phyloP scores from a whole-genome alignment of 352 stramenopile species.

The Phytophthora agathidicida region DNA sequence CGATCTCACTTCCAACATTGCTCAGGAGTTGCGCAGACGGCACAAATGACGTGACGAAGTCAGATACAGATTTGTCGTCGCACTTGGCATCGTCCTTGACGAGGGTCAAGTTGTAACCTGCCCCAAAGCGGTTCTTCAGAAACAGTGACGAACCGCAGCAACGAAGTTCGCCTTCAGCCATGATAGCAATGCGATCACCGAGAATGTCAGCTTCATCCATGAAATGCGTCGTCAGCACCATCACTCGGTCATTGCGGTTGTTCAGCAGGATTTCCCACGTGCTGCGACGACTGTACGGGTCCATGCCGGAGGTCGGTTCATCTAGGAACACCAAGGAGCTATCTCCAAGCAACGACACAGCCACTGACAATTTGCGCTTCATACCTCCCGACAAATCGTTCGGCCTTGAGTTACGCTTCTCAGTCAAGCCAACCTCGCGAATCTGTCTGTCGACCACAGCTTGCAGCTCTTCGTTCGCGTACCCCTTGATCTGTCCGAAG shows the following conservation, averaged over 20 bases:
- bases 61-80: constrained; percentile 26
- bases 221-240: constrained; percentile 94
- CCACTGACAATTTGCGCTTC: constrained; percentile 90
- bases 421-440: constrained; percentile 58
- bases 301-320: constrained; percentile 94
- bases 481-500: constrained; percentile 63
- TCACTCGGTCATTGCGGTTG: too few species aligned
- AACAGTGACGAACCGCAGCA: constrained; percentile 76
- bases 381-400: constrained; percentile 84
- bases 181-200: constrained; percentile 80
- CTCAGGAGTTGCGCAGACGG: constrained; percentile 45
- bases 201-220: constrained; percentile 92
- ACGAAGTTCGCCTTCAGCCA: constrained; percentile 69
- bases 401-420: constrained; percentile 49
- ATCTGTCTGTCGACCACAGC: constrained; percentile 41
- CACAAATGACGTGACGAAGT: constrained; percentile 37
- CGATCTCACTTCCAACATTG: constrained; percentile 70
- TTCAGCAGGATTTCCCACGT: constrained; percentile 93
- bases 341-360: constrained; percentile 83
- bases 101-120: constrained; percentile 68
- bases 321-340: constrained; percentile 86
- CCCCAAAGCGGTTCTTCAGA: constrained; percentile 68
- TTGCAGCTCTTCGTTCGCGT: constrained; percentile 34
- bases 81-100: constrained; percentile 47
- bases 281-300: constrained; percentile 93